A percentile compares a stretch with the other conserved stretches of the same genome.
Evolutionary conservation across 208 protist species (phyloP).

Genomic region (Lotmaria passim): DNA sequence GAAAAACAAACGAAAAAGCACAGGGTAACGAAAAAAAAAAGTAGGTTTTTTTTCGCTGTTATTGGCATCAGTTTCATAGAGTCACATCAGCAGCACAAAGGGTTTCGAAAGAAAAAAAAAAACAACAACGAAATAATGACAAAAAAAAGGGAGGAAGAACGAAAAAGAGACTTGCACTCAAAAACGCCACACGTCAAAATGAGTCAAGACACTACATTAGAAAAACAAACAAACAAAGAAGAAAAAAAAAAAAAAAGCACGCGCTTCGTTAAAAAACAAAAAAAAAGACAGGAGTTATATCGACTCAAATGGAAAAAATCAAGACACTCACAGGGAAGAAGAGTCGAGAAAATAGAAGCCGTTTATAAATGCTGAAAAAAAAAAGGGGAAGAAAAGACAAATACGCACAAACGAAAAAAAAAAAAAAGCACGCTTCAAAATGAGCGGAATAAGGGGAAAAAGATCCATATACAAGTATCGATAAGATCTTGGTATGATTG

Average conservation of each 20-base stretch:
- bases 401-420: not conserved
- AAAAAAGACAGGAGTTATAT: too few relatives aligned
- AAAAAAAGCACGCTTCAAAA: not conserved
- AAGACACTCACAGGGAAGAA: not conserved
- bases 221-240: conserved; percentile 7
- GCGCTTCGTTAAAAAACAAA: not conserved
- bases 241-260: conserved; percentile 3
- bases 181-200: not conserved
- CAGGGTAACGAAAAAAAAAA: too few relatives aligned
- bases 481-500: too few relatives aligned
- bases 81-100: too few relatives aligned
- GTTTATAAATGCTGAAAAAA: not conserved
- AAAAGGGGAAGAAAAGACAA: not conserved
- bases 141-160: conserved; percentile 3
- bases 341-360: not conserved
- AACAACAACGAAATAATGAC: not conserved
- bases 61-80: too few relatives aligned
- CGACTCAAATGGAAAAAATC: not conserved
- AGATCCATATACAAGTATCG: too few relatives aligned
- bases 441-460: not conserved
- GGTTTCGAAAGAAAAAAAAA: not conserved
- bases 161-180: not conserved
- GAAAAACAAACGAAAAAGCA: too few relatives aligned
- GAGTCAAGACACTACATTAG: not conserved
- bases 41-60: too few relatives aligned